Evolutionary conservation across 768 basidiomycete genomes (phyloP), one percentile per base, ranked within the genome.

Genomic region (Cytidiella melzeri): DNA sequence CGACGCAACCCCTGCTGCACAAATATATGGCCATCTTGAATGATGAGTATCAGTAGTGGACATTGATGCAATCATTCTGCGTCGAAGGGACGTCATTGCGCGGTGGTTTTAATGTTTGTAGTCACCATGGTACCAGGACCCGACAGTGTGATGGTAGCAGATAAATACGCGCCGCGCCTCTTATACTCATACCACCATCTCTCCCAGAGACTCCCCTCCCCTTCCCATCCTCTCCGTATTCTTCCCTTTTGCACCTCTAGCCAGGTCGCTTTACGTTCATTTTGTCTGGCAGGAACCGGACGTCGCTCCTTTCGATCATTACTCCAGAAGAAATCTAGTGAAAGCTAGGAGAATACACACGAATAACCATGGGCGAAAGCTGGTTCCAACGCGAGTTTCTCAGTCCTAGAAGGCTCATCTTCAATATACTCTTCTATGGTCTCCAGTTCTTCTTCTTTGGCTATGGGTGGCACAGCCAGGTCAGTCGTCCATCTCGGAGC

Each of bases 381-480:
- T 92, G 87, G 86, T 77, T 90, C 60, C 76, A 73, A 36, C 75
- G 78, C 58, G 87, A 91, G 67, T 77, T 90, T 54, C 70, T 87
- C 47, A 67, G 60, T 27, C 75, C 75, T 2, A 71, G 80, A 59
- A 77, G 86, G 58, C 79, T 90, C 55, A 63, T 71, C 47, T 88
- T 91, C 69, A 87, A 88, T 56, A 61, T 85, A 57, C 57, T 90
- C 40, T 95, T 91, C 69, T 91, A 93, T 58, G 83, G 89, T 41
- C 61, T 78, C 0, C 93, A 96, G 52, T 47, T 90, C 43, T 69
- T 65, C 54, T 64, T 90, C 61, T 93, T 94, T 59, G 81, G 69
- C 1, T 85, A 90, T 64, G 93, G 93, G n/a, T 96, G 93, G 90
- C 74, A 81, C 64, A 80, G 78, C 63, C 88, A 92, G 77, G 89